Conservation (phyloP, 768 basidiomycete genomes). For the Mycena indigotica region DNA sequence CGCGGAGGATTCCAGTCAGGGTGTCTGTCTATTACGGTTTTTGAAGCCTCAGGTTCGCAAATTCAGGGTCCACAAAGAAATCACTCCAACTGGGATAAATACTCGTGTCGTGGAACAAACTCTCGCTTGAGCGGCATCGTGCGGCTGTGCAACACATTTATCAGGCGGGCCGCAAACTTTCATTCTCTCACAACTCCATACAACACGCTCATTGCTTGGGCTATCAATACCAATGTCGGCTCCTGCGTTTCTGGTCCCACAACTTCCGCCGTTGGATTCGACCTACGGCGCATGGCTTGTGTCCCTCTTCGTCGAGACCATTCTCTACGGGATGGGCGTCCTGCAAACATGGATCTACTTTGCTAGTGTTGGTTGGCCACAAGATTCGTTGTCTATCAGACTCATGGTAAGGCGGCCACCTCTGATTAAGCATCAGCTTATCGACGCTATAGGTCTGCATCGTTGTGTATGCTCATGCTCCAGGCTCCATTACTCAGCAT, state of each 20-base stretch:
- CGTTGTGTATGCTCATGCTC: background rate
- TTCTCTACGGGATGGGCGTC: slow-evolving; percentile 14
- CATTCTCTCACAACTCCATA: background rate
- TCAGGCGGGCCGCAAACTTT: no score
- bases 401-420: background rate
- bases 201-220: background rate
- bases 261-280: slow-evolving; percentile 6
- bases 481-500: background rate
- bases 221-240: background rate
- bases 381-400: background rate
- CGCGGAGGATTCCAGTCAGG: background rate
- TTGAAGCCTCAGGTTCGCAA: no score
- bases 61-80: no score
- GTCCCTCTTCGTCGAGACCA: slow-evolving; percentile 8
- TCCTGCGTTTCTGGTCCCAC: background rate
- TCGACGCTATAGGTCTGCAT: background rate
- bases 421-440: background rate
- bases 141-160: no score
- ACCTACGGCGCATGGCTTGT: slow-evolving; percentile 19
- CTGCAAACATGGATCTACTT: slow-evolving; percentile 13
- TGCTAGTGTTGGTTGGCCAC: background rate
- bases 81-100: background rate
- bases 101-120: background rate
- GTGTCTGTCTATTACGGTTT: no score
- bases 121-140: background rate